Evolutionary conservation across 257 asterid genomes (phyloP).

Genomic region (Knoxia roxburghii): DNA sequence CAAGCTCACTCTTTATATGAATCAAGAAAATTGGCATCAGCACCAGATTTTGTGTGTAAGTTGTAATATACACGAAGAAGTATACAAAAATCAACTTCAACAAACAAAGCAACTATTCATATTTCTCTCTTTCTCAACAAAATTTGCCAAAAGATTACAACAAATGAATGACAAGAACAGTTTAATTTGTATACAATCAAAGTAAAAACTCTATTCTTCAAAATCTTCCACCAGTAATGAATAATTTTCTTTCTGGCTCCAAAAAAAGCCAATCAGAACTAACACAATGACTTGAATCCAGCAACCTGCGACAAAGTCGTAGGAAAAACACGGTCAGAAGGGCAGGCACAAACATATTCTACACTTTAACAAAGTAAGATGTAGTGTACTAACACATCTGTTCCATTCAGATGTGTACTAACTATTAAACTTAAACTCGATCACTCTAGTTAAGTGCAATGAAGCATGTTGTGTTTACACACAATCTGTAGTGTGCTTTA

Average conservation of each 20-base stretch:
- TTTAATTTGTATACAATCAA: not conserved
- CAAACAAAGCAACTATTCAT: not conserved
- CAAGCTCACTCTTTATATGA: not conserved
- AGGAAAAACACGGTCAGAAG: not conserved
- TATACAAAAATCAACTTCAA: not conserved
- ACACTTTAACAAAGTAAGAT: not conserved
- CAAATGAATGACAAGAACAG: constrained; percentile 7
- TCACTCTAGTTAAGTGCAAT: not conserved
- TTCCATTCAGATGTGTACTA: no score
- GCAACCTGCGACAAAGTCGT: constrained; percentile 12
- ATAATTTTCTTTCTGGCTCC: not conserved
- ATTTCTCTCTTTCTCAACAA: not conserved
- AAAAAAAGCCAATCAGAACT: constrained; percentile 3
- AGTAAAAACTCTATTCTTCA: constrained; percentile 3
- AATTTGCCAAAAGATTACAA: not conserved
- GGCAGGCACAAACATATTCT: not conserved
- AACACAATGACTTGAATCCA: constrained; percentile 8
- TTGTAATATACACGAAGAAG: not conserved
- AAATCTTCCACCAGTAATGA: constrained; percentile 11
- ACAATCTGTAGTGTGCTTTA: not conserved
- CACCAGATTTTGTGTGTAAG: not conserved
- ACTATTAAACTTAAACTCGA: not conserved
- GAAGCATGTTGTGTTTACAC: no score
- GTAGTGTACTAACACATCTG: no score
- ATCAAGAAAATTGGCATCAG: constrained; percentile 1